Conservation (phyloP, 2,329 filamentous ascomycete genomes). For the Pseudohalonectria lignicola region DNA sequence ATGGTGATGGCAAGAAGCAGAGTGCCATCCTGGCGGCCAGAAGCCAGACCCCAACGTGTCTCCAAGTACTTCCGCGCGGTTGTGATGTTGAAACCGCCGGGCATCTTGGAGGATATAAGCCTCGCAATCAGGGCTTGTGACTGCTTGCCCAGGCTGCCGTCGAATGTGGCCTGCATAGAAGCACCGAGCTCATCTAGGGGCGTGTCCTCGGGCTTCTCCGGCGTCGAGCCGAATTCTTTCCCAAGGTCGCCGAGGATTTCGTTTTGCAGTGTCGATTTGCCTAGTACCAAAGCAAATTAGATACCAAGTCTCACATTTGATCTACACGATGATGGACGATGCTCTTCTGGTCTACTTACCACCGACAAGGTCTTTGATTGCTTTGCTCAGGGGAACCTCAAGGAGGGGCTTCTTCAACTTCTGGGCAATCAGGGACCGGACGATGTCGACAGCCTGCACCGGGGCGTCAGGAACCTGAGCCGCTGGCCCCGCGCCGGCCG, state of each 20-base stretch:
- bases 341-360: conserved; percentile 56
- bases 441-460: conserved; percentile 79
- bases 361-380: conserved; percentile 96
- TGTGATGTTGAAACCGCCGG: conserved; percentile 98
- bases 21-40: conserved; percentile 84
- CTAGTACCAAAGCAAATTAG: conserved; percentile 31
- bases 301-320: not conserved
- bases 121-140: conserved; percentile 87
- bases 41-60: conserved; percentile 78
- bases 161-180: conserved; percentile 96
- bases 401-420: conserved; percentile 91
- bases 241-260: conserved; percentile 96
- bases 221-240: conserved; percentile 96
- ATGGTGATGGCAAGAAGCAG: conserved; percentile 82
- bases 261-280: conserved; percentile 97
- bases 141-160: conserved; percentile 95
- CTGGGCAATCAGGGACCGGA: conserved; percentile 83
- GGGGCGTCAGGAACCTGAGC: conserved; percentile 78
- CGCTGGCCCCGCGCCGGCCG: conserved; percentile 73
- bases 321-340: not conserved
- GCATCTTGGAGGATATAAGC: conserved; percentile 98
- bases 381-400: conserved; percentile 88
- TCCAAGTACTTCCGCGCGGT: conserved; percentile 90
- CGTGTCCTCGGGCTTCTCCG: conserved; percentile 96
- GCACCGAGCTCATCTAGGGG: conserved; percentile 92